phyloP scores from a whole-genome alignment of 352 stramenopile genomes.

The Halophytophthora batemanensis region DNA sequence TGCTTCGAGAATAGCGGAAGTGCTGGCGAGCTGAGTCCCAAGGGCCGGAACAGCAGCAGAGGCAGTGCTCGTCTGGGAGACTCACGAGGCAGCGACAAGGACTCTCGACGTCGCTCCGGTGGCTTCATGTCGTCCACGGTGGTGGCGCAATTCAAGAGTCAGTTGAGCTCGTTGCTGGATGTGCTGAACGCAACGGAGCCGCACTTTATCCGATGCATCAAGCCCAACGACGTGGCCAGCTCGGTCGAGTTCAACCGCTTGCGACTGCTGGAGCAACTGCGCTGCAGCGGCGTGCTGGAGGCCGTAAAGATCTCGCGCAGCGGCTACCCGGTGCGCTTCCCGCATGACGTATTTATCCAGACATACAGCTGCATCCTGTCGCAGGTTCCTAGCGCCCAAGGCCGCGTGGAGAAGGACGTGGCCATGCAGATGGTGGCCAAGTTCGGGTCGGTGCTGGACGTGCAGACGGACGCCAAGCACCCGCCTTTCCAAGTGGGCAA shows the following conservation, averaged over 20 bases:
- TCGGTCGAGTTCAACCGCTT: constrained; percentile 56
- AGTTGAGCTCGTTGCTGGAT: constrained; percentile 91
- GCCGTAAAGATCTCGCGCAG: constrained; percentile 87
- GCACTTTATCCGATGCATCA: constrained; percentile 91
- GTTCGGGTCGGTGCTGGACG: constrained; percentile 32
- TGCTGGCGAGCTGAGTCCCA: constrained; percentile 11
- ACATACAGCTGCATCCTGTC: constrained; percentile 73
- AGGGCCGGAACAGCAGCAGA: constrained; percentile 18
- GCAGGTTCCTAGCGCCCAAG: constrained; percentile 34
- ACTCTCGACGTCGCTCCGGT: constrained; percentile 46
- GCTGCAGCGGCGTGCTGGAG: constrained; percentile 86
- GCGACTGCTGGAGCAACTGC: constrained; percentile 79
- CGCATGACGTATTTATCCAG: constrained; percentile 91
- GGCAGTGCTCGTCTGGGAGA: constrained; percentile 17
- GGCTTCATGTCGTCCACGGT: constrained; percentile 84
- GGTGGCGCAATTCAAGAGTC: constrained; percentile 92
- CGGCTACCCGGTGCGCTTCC: constrained; percentile 93
- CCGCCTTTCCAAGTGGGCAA: constrained; percentile 79
- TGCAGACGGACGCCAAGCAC: constrained; percentile 38
- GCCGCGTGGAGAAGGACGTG: constrained; percentile 48
- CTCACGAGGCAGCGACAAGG: constrained; percentile 29
- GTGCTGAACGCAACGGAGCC: constrained; percentile 94
- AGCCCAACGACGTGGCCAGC: constrained; percentile 78
- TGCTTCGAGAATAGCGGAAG: constrained; percentile 58
- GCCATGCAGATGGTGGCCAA: constrained; percentile 43